These are phyloP conservation scores for Pezicula neosporulosa DNA, from an alignment of 2,329 filamentous ascomycete genomes.

Conservation along the genomic window DNA sequence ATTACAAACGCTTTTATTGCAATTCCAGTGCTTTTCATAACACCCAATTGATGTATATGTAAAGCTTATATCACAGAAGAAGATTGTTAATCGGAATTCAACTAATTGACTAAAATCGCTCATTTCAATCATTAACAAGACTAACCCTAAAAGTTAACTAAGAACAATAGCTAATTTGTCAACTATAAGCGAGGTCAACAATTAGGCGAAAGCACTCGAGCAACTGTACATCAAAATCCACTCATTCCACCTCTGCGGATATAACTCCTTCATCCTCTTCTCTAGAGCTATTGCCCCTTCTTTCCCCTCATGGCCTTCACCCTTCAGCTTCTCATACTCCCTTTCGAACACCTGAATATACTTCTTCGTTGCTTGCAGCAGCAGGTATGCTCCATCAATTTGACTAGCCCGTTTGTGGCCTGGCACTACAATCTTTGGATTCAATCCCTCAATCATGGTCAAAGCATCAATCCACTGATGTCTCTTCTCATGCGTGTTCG, in stretches of 20 bases:
- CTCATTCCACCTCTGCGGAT: conserved; percentile 8
- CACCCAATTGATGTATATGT: too few relatives aligned
- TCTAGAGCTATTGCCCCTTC: conserved; percentile 4
- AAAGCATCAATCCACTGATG: conserved; percentile 30
- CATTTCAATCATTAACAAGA: too few relatives aligned
- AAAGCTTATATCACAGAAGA: too few relatives aligned
- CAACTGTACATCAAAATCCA: conserved; percentile 4
- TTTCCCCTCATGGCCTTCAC: background rate
- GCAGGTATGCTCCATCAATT: conserved; percentile 24
- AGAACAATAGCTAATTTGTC: too few relatives aligned
- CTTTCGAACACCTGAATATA: conserved; percentile 22
- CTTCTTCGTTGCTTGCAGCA: conserved; percentile 22
- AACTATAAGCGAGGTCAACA: background rate
- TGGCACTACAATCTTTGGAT: conserved; percentile 29
- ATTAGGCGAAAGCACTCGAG: conserved; percentile 4
- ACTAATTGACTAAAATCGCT: too few relatives aligned
- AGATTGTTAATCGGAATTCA: too few relatives aligned
- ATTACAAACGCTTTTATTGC: too few relatives aligned
- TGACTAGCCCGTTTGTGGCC: conserved; percentile 27
- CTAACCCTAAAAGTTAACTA: too few relatives aligned
- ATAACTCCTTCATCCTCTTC: conserved; percentile 6
- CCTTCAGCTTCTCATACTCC: background rate
- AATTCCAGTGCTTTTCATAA: too few relatives aligned
- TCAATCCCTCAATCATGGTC: conserved; percentile 27
- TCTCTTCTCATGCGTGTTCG: conserved; percentile 27